Base-by-base conservation (phyloP, 331 rosid species). In the Quercus tomentella region DNA sequence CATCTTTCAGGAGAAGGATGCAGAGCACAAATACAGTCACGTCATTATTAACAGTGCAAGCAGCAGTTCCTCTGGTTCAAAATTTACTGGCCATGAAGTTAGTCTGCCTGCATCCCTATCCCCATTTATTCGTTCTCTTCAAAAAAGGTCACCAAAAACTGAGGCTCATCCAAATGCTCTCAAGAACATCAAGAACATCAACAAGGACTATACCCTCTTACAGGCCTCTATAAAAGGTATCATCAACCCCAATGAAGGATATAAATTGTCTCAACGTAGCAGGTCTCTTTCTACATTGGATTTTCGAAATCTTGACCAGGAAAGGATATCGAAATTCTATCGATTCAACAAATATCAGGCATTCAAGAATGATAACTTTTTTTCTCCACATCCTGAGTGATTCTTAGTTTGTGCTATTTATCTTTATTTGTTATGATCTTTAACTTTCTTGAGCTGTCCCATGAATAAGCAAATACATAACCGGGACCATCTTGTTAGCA, bases 111-210 rank as follows among this genome's bases (percentile, higher is more conserved):
- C 89, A 72, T 87, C 88, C 31, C 63, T 90, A 58, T 90, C 95
- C 17, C 92, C 92, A 31, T 43, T 76, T 80, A 73, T 84, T 43
- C 69, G 76, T 33, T 86, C 86, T 20, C 72, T 73, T 55, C 62
- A 58, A 65, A 85, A 81, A 52, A 79, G 73, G 76, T 79, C 78
- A 30, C 84, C 97, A 21, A 87, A 73, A 73, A 91, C 89, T 1
- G 92, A 90, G 70, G 92, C 87, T 20, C 97, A 93, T 78, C 97
- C 90, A 2, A 84, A 84, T 78, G 97, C 92, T 79, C 80, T 82
- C 7, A 90, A 85, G 89, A 93, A 88, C 85, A 79, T 91, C 52
- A 89, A 90, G 77, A 81, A 80, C 73, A 67, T 81, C 85, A 79
- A 90, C 52, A 89, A 90, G 77, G 80, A 80, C 73, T 67, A 80